These are phyloP conservation scores for Colletotrichum sp. DNA, from an alignment of 2,329 filamentous ascomycete species.

Conservation along the genomic window DNA sequence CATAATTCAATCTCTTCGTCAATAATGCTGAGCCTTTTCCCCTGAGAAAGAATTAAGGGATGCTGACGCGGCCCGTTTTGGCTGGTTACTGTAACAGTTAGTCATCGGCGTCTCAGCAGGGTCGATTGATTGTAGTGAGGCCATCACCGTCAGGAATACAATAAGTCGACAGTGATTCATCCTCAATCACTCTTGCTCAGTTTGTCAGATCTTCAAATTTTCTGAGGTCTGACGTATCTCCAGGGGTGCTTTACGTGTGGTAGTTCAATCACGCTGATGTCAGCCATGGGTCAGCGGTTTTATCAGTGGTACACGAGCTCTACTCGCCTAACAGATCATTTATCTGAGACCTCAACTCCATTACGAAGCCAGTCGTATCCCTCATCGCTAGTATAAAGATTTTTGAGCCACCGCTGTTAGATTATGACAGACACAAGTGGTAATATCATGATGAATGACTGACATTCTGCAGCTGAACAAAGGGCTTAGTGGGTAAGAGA, in stretches of 20 bases:
- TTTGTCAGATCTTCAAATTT: neutral
- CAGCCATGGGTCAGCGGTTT: neutral
- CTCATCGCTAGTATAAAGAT: neutral
- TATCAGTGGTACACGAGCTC: neutral
- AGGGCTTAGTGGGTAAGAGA: neutral
- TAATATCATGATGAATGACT: fast-evolving
- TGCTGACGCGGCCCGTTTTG: neutral
- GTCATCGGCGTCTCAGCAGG: neutral
- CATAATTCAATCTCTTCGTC: neutral
- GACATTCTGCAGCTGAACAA: neutral
- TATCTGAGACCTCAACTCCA: neutral
- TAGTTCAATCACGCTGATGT: neutral
- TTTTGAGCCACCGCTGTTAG: neutral
- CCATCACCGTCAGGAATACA: neutral
- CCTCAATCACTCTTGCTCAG: neutral
- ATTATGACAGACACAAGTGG: neutral
- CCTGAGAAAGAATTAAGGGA: neutral
- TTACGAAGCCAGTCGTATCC: neutral
- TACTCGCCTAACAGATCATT: neutral
- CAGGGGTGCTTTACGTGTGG: neutral
- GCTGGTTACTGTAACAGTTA: neutral
- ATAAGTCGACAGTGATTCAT: neutral
- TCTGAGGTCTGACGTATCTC: fast-evolving
- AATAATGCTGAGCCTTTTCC: neutral
- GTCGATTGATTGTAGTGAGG: neutral